Base-by-base conservation (phyloP, 257 asterid genomes). In the Forsythia viridissima region DNA sequence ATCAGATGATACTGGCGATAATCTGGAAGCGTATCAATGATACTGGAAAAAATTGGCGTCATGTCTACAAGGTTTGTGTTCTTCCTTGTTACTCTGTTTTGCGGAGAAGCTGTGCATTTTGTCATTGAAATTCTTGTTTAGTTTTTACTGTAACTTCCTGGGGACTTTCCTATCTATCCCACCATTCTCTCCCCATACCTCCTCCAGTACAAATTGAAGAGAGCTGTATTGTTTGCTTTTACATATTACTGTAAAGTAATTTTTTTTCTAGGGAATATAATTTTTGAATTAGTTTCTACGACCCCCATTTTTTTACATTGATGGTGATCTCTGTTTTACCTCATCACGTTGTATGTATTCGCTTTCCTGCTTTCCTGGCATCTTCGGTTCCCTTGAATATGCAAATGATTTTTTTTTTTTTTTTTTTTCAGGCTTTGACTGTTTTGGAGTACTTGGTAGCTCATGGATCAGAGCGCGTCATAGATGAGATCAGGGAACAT, bases 21-120 rank as follows among this genome's bases (percentile, higher is more conserved):
- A 67, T 96, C 73, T 96, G 99, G 99, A 96, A 96, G 91, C 98
- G 97, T 63, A 73, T 91, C 78, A 92, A 91, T 87, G 99, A 96
- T 81, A 93, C 96, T 78, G 96, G 97, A 15, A 93, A 92, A 86
- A 91, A 96, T 80, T 96, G 99, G 99, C 92, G 98, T 81, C 98
- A 93, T 78, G 97, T 96, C 24, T 96, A 92, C 91, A 96, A 96
- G 98, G 99, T 95, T 74, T 73, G 89, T 72, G 43, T 70, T 81
- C 42, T 51, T 79, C 78, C 38, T 63, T 3, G 70, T 63, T 30
- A 63, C 39, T 63, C 70, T 63, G 15, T 63, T 63, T 63, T 24
- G 10, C 39, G 0, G 37, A 21, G 38, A 63, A 63, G 20, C 70
- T 20, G 11, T 57, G 18, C 20, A 18, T 10, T 63, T 63, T 63